Evolutionary conservation across 805 yeast species (phyloP), one percentile per base, ranked within the genome.

Genomic region (Myxozyma vanderwaltii): DNA sequence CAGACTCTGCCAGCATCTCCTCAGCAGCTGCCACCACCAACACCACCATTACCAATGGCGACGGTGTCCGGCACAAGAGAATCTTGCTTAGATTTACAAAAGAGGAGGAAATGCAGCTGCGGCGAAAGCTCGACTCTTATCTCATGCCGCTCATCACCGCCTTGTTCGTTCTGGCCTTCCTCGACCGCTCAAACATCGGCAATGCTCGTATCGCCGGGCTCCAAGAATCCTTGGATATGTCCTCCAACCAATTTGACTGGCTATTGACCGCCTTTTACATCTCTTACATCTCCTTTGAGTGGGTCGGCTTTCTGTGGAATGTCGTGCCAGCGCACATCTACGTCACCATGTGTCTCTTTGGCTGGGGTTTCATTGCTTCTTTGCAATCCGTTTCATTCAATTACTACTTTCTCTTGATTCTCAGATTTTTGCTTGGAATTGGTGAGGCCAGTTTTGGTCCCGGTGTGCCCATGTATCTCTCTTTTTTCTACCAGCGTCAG

Each of bases 181-280:
- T 83, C 56, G 86, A 83, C 69, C 76, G 81, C 59, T 79, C 84
- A 13, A 82, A 82, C 67, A 81, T 83, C 54, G 86, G 86, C 64
- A 83, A 83, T 67, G 86, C 86, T 8, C 76, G 76, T 43, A 75
- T 80, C 2, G 85, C 83, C 13, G 86, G 86, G 3, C 63, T 82
- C 61, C 56, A 67, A 38, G 69, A 62, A 13, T 79, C 78, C 54
- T 67, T 63, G 40, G 31, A 63, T 35, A 36, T 63, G 44, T 17
- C 54, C 3, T 56, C 65, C 26, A 63, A 53, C 51, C 64, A 63
- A 50, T 64, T 61, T 23, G 63, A 61, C 58, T 60, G 65, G 67
- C 56, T 64, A 21, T 51, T 61, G 40, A 61, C 67, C 17, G 65
- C 63, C 7, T 64, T 64, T 36, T 64, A 64, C 47, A 54, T 64